Evolutionary conservation across 208 protist species (phyloP).

Genomic region (Trypanosoma caninum): DNA sequence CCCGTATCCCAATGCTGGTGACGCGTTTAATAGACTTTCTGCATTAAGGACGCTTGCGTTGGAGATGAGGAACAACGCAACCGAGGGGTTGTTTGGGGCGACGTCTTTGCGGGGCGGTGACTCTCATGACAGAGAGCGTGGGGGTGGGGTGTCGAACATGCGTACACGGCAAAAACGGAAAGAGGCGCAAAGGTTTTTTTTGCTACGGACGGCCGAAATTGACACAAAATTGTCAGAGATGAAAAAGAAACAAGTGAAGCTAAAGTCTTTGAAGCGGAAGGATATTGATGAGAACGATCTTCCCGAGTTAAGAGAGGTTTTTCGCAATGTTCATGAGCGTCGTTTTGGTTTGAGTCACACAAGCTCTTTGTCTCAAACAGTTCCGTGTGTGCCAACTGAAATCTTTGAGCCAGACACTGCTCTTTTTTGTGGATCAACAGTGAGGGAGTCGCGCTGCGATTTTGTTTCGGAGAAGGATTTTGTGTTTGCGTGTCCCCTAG

Average conservation of each 20-base stretch:
- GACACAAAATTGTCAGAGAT: conserved; percentile 28
- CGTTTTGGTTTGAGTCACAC: conserved; percentile 6
- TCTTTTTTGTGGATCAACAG: background rate
- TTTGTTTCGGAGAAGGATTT: background rate
- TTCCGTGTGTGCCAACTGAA: conserved; percentile 14
- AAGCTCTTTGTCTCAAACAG: conserved; percentile 31
- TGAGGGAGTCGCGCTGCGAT: background rate
- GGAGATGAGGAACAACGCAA: conserved; percentile 20
- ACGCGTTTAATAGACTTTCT: conserved; percentile 72
- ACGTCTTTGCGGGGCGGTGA: background rate
- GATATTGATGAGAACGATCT: conserved; percentile 67
- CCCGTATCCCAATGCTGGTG: conserved; percentile 53
- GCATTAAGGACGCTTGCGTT: conserved; percentile 48
- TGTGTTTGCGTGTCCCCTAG: too few species aligned
- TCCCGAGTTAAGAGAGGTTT: conserved; percentile 43
- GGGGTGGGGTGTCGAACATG: background rate
- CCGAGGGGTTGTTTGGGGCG: background rate
- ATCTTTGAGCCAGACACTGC: conserved; percentile 11
- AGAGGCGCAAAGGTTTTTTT: background rate
- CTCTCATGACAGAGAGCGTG: background rate
- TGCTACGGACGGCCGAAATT: conserved; percentile 11
- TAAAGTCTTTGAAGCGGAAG: conserved; percentile 75
- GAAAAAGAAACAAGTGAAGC: conserved; percentile 58
- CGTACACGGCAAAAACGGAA: background rate
- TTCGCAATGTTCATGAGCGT: conserved; percentile 25